Percentiles rank a stretch among this genome's conserved stretches.
These are phyloP conservation scores for Yamadazyma laniorum DNA, from an alignment of 805 yeast genomes.

Conservation along the genomic window DNA sequence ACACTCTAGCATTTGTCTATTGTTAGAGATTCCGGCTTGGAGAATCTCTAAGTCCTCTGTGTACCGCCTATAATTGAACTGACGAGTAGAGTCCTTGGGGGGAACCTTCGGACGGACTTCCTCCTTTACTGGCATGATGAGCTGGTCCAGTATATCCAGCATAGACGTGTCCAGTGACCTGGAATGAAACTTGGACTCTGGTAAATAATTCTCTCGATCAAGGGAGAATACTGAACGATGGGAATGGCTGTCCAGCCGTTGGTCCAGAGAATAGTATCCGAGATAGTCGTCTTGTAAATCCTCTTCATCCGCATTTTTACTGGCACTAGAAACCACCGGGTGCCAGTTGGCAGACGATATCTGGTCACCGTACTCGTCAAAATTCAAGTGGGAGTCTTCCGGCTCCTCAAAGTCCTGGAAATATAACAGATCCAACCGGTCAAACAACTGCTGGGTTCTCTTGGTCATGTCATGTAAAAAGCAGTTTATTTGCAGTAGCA, in stretches of 20 bases:
- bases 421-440: background rate
- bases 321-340: background rate
- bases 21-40: slow-evolving; percentile 12
- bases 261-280: slow-evolving; percentile 5
- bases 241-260: slow-evolving; percentile 3
- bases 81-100: slow-evolving; percentile 1
- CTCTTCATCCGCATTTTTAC: background rate
- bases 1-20: slow-evolving; percentile 23
- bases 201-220: background rate
- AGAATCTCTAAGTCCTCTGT: slow-evolving; percentile 5
- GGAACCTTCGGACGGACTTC: slow-evolving; percentile 8
- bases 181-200: slow-evolving; percentile 1
- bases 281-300: background rate
- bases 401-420: background rate
- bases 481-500: too few relatives aligned
- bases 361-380: background rate
- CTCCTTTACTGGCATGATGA: background rate
- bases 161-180: slow-evolving; percentile 1
- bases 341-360: background rate
- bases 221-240: slow-evolving; percentile 5
- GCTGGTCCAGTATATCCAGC: background rate
- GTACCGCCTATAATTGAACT: slow-evolving; percentile 2
- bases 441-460: background rate
- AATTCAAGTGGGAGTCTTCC: background rate
- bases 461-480: background rate